Conservation (phyloP, 2,329 filamentous ascomycete genomes). For the Alternaria longipes region DNA sequence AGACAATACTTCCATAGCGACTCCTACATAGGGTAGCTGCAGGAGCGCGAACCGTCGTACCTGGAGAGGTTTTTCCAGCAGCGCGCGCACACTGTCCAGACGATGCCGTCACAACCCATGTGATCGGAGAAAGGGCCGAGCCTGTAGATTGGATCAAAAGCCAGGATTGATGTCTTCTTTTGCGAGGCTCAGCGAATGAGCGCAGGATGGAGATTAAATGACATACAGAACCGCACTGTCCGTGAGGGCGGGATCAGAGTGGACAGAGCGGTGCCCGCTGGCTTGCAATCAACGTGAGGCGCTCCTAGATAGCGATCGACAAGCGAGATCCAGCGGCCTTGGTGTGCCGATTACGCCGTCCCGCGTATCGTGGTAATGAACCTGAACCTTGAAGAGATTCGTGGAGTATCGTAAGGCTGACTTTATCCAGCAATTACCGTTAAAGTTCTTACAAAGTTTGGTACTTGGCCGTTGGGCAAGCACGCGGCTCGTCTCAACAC, state of each 20-base stretch:
- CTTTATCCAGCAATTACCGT: neutral
- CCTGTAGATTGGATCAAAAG: conserved; percentile 4
- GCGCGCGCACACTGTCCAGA: neutral
- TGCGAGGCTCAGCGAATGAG: neutral
- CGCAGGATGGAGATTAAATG: conserved; percentile 6
- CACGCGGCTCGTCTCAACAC: neutral
- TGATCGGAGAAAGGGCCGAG: neutral
- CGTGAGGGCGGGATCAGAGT: conserved; percentile 8
- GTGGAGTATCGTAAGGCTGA: neutral
- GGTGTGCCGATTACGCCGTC: neutral
- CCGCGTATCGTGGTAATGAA: neutral
- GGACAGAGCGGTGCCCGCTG: conserved; percentile 7
- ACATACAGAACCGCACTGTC: conserved; percentile 12
- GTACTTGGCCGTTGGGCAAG: neutral
- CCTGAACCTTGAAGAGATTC: neutral
- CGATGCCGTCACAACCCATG: neutral
- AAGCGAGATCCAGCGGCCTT: conserved; percentile 13
- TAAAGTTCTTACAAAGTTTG: neutral
- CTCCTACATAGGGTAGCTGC: conserved; percentile 1
- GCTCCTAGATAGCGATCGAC: conserved; percentile 18
- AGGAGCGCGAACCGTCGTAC: neutral
- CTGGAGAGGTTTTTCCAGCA: neutral
- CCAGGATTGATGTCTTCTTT: neutral
- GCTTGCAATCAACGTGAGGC: conserved; percentile 27
- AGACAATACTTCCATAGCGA: conserved; percentile 21